Conservation (phyloP, 2,329 filamentous ascomycete species). For the Neobulgaria alba region DNA sequence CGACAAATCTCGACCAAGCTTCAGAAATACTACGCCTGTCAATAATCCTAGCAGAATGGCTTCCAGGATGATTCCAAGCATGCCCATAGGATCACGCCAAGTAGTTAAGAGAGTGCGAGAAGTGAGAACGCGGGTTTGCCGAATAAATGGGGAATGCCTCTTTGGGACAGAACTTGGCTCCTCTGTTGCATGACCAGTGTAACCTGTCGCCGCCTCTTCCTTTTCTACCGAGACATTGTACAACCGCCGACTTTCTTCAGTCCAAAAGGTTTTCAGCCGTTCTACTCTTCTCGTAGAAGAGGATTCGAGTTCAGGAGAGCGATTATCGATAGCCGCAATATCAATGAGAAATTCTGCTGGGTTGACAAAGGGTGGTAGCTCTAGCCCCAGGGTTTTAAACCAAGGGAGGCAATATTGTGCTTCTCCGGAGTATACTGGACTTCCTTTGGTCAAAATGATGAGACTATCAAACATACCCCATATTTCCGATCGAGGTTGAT, state of each 20-base stretch:
- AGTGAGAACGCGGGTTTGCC: conserved; percentile 59
- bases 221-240: conserved; percentile 15
- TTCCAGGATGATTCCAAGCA: conserved; percentile 61
- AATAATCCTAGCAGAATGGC: conserved; percentile 63
- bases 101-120: conserved; percentile 63
- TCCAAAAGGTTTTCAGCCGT: conserved; percentile 54
- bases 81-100: conserved; percentile 67
- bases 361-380: conserved; percentile 64
- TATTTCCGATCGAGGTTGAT: conserved; percentile 71
- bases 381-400: conserved; percentile 52
- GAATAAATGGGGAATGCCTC: conserved; percentile 50
- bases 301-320: conserved; percentile 56
- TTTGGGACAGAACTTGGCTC: conserved; percentile 14
- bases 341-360: conserved; percentile 72
- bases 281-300: conserved; percentile 51
- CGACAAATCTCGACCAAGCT: conserved; percentile 54
- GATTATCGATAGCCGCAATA: conserved; percentile 64
- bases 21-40: conserved; percentile 64
- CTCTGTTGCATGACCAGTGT: background rate
- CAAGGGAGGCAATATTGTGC: conserved; percentile 51
- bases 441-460: conserved; percentile 58
- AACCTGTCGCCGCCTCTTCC: background rate
- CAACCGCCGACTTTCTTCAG: conserved; percentile 26
- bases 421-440: conserved; percentile 58
- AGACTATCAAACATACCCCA: conserved; percentile 70